Evolutionary conservation across 2,329 filamentous ascomycete species (phyloP), one percentile per base, ranked within the genome.

Genomic region (Chaetomium strumarium): DNA sequence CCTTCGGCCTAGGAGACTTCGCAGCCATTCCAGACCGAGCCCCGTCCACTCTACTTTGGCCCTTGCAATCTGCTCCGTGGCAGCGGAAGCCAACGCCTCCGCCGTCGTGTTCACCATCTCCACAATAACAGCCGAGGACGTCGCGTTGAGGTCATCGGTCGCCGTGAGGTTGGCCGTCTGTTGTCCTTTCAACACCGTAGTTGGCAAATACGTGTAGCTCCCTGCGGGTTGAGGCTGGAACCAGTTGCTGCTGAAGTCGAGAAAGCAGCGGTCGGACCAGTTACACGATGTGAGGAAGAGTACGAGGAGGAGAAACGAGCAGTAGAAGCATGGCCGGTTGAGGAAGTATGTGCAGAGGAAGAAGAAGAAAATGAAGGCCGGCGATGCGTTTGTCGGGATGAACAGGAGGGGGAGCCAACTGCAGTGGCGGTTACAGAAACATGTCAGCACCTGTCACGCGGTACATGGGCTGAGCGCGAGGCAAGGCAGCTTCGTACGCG

Each of bases 321-420:
- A 99, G 79, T 99, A 99, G 63, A 96, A 86, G 75, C 93, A 99
- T 49, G 93, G 93, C 51, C 92, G 85, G 73, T 96, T 95, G 64
- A 99, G 84, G 72, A 95, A 88, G 77, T 96, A 97, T 60, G 91
- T 96, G 70, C 91, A 90, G 60, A 90, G 79, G 74, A 99, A 86
- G 77, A 93, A 90, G 72, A 90, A 81, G 72, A 92, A 82, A 68
- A 93, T 88, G 74, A 92, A 91, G 64, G 88, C 80, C 24, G 88
- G 88, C 53, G 87, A 90, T 62, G 88, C 86, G 68, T 91, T 90
- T 55, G 88, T 89, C 48, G 88, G 88, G 62, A 93, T 90, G 72
- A 93, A 91, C 68, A 93, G 87, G 62, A 93, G 83, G 30, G 88
- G 88, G 47, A 93, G 80, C 86, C 88, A 92, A 71, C 88, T 92